Base-by-base conservation (phyloP, 495 filamentous ascomycete genomes). In the Penicillium paxilli region DNA sequence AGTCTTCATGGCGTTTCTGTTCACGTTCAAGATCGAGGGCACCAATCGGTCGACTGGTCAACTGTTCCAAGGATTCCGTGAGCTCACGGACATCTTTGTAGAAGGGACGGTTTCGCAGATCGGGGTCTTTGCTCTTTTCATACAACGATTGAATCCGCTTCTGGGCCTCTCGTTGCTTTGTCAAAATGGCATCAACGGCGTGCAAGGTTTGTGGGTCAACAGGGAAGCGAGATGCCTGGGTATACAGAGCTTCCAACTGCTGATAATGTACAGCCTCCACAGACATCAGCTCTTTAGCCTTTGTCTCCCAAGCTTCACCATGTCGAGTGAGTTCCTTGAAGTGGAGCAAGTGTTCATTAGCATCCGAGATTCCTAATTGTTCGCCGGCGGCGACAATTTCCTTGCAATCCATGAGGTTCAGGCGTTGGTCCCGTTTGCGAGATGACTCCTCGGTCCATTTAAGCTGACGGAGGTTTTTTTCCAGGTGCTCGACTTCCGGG, bases 1-100 rank as follows among this genome's bases (percentile, higher is more conserved):
- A 99, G 67, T 99, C 95, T 62, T 98, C 94, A 59, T 99, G 94
- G 11, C 90, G 86, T 65, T 92, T 96, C 67, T 96, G 90, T 65
- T 97, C 91, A 59, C 90, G 91, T 64, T 99, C 94, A 20, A 99
- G 79, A 67, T 99, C 94, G 41, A 95, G 79, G 0, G 93, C 95
- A 4, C 94, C 94, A 23, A 78, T 80, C 0, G 94, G 94, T 63
- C 96, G 96, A 63, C 91, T 95, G 55, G 94, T 93, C 10, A 98
- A 78, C 49, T 92, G 89, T 55, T 87, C 85, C 14, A 99, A 72
- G 46, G 87, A 86, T 62, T 94, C 91, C 73, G 93, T 89, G 12
- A 96, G 84, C 33, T 96, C 90, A 1, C 87, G 84, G 44, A 98
- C 90, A 65, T 97, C 94, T 45, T 85, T 83, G 69, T 99, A 99